Base-by-base conservation (phyloP, 106 monocot species). In the Dendrobium huoshanense region DNA sequence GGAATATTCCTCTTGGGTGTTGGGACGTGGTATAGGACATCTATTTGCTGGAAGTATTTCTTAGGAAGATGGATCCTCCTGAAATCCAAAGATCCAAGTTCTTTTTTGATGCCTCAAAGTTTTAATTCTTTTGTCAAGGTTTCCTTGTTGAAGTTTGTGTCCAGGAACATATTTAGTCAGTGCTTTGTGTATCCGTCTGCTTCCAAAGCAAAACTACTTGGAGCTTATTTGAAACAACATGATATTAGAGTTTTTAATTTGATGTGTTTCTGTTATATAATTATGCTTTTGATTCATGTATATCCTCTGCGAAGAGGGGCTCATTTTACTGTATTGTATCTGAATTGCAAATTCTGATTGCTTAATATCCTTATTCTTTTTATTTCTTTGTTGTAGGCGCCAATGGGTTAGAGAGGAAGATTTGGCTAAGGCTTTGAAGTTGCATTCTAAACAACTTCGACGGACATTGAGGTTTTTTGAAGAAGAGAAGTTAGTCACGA, bases 401-500 rank as follows among this genome's bases (percentile, higher is more conserved):
- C 95, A 95, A 75, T 99, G 99, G 99, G 95, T 99, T 19, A 88
- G 95, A 81, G 95, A 95, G 80, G 95, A 99, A 87, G 95, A 95
- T 86, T 80, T 99, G 82, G 99, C 99, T 25, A 99, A 95, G 83
- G 77, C 91, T 43, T 83, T 99, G 79, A 99, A 93, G 79, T 80
- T 99, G 83, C 99, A 95, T 80, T 88, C 95, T 2, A 95, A 99
- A 85, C 99, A 99, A 82, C 91, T 99, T 83, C 91, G 99, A 3
- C 89, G 93, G 22, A 91, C 89, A 78, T 88, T 99, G 80, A 81
- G 99, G 5, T 95, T 91, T 85, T 95, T 99, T 84, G 95, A 99
- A 85, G 99, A 99, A 83, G 99, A 99, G 83, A 99, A 99, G 77
- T 54, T 95, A 40, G 93, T 99, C 19, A 93, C 90, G 29, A 88